Conservation (phyloP, 208 protist genomes). For the Crithidia expoeki region DNA sequence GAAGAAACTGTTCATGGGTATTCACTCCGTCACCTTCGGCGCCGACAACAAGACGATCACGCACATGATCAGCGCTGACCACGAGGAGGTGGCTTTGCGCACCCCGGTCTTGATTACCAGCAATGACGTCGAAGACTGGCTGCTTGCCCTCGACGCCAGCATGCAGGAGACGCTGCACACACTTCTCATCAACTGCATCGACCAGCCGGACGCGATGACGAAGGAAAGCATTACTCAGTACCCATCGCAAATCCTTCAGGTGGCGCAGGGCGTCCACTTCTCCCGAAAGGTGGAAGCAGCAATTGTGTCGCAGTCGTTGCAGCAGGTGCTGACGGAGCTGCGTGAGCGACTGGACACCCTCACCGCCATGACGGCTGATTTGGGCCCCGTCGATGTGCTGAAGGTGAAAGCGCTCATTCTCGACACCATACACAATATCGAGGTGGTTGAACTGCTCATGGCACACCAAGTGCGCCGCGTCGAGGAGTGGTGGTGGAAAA, state of each 20-base stretch:
- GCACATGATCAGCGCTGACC: constrained; percentile 90
- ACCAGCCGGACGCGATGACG: constrained; percentile 46
- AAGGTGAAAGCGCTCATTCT: constrained; percentile 95
- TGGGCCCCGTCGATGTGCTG: constrained; percentile 56
- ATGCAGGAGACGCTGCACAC: constrained; percentile 89
- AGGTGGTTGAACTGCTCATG: constrained; percentile 91
- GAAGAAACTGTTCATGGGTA: constrained; percentile 96
- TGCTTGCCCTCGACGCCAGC: constrained; percentile 83
- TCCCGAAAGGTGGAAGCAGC: constrained; percentile 66
- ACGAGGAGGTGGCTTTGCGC: constrained; percentile 78
- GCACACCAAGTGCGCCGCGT: constrained; percentile 44
- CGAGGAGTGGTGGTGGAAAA: constrained; percentile 95
- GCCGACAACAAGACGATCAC: constrained; percentile 81
- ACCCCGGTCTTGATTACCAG: constrained; percentile 81
- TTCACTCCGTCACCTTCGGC: constrained; percentile 87
- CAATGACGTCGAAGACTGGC: constrained; percentile 94
- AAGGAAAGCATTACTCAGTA: constrained; percentile 56
- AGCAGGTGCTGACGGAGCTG: constrained; percentile 37
- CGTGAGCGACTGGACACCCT: constrained; percentile 66
- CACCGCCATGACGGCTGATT: constrained; percentile 55
- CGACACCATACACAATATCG: constrained; percentile 96
- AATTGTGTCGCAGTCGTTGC: constrained; percentile 43
- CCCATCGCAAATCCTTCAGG: constrained; percentile 92
- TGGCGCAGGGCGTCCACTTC: constrained; percentile 89
- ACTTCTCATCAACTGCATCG: constrained; percentile 64